Evolutionary conservation across 306 rosid species (phyloP), one percentile per base, ranked within the genome.

Genomic region (Prunus mira): DNA sequence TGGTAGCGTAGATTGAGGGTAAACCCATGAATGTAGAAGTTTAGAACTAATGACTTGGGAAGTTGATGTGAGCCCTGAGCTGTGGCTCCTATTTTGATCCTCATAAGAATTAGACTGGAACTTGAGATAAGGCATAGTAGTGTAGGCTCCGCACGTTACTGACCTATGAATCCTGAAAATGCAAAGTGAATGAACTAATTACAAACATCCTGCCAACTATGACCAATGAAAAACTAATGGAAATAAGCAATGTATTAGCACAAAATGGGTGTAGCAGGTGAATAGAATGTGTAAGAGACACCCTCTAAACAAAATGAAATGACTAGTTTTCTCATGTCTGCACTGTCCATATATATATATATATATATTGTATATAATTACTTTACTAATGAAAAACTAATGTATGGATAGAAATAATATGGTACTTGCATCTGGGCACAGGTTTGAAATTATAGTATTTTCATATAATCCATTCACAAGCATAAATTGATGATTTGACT

Each of bases 21-120:
- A 88, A 86, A 90, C 80, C 98, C 98, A 94, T 43, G 98, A 92
- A 80, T 90, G 92, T 79, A 94, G 76, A 54, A 76, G 79, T 67
- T 80, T 76, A 64, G 83, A 72, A 61, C 61, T 67, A 12, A 78
- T 71, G 25, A 76, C 83, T 56, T 82, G 74, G 12, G 88, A 85
- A 82, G 79, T 78, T 15, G 79, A 50, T 46, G 76, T 46, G 52
- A 50, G 71, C 60, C 57, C 72, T 12, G 81, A 80, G 77, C 71
- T 38, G 69, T 24, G 28, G 69, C 82, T 82, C 74, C 79, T 68
- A 78, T 72, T 74, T 75, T 84, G 86, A 83, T 76, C 84, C 58
- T 62, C 79, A 65, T 58, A 18, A 47, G 25, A 77, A 76, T 80
- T 76, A 70, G 69, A 72, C 57, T 61, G 65, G 65, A 25, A 61